A percentile compares a stretch with the other conserved stretches of the same genome.
Evolutionary conservation across 2,329 filamentous ascomycete genomes (phyloP).

Genomic region (Botrytis paeoniae): DNA sequence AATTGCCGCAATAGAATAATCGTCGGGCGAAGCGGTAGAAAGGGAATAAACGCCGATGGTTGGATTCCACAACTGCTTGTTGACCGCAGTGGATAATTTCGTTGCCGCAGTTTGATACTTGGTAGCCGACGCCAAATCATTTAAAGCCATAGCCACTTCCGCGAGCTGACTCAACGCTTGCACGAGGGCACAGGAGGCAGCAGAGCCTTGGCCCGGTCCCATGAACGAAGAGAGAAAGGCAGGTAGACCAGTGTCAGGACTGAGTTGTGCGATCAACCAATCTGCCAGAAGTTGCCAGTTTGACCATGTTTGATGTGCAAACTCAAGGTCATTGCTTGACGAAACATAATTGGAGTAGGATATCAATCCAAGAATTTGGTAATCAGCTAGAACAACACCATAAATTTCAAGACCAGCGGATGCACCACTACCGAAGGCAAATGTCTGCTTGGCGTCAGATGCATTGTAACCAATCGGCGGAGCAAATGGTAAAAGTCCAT

Average conservation of each 20-base stretch:
- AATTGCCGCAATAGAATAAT: slow-evolving; percentile 36
- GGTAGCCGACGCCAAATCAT: slow-evolving; percentile 32
- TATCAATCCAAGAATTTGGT: slow-evolving; percentile 7
- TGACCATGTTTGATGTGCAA: neutral
- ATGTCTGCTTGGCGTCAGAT: neutral
- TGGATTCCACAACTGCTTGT: slow-evolving; percentile 39
- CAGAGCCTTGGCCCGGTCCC: slow-evolving; percentile 15
- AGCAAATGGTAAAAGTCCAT: neutral
- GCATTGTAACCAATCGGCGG: neutral
- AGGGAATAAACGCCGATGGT: slow-evolving; percentile 38
- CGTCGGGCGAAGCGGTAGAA: slow-evolving; percentile 28
- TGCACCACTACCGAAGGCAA: neutral
- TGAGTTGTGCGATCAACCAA: neutral
- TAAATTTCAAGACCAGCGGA: neutral
- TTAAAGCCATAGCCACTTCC: slow-evolving; percentile 36
- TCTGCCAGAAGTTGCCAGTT: neutral
- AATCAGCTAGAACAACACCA: neutral
- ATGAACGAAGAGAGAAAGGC: slow-evolving; percentile 9
- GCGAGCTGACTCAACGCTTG: slow-evolving; percentile 32
- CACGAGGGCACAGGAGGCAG: slow-evolving; percentile 14
- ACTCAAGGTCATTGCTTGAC: neutral
- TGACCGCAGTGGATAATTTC: slow-evolving; percentile 33
- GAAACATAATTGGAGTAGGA: neutral
- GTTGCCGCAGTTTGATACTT: slow-evolving; percentile 30
- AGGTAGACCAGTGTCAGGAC: slow-evolving; percentile 10